These are phyloP conservation scores for Globisporangium acanthophoron DNA, from an alignment of 352 stramenopile species.

Conservation along the genomic window DNA sequence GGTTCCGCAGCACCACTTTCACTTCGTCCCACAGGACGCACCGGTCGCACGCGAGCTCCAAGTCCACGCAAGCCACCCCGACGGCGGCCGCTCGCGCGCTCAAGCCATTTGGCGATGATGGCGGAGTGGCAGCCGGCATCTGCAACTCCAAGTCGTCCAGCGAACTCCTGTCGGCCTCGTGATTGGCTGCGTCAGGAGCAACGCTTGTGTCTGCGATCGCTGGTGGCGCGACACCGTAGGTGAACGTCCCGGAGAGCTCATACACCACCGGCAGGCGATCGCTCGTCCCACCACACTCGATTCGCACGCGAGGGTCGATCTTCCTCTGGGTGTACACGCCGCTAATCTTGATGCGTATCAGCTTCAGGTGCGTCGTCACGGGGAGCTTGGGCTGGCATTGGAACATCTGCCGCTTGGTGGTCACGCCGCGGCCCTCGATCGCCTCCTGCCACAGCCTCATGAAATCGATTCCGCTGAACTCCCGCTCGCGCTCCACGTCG, in stretches of 20 bases:
- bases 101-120: background rate
- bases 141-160: slow-evolving; percentile 3
- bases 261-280: slow-evolving; percentile 11
- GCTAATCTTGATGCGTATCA: slow-evolving; percentile 34
- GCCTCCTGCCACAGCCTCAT: slow-evolving; percentile 39
- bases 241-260: slow-evolving; percentile 20
- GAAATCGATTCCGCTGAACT: slow-evolving; percentile 33
- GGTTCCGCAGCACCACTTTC: slow-evolving; percentile 40
- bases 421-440: slow-evolving; percentile 27
- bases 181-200: background rate
- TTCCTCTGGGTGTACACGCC: slow-evolving; percentile 44
- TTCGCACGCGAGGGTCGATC: slow-evolving; percentile 42
- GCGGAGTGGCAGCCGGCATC: background rate
- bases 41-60: slow-evolving; percentile 39
- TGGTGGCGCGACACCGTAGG: slow-evolving; percentile 4
- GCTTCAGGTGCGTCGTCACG: slow-evolving; percentile 23
- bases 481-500: slow-evolving; percentile 21
- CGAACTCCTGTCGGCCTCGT: slow-evolving; percentile 2
- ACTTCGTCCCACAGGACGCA: slow-evolving; percentile 63
- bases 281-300: slow-evolving; percentile 35
- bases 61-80: slow-evolving; percentile 13
- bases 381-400: slow-evolving; percentile 27
- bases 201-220: background rate
- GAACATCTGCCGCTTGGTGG: slow-evolving; percentile 10
- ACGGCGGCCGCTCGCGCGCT: background rate